Percentiles rank a stretch among this genome's conserved stretches.
These are phyloP conservation scores for Emericellopsis terricola DNA, from an alignment of 495 filamentous ascomycete genomes.

Conservation along the genomic window DNA sequence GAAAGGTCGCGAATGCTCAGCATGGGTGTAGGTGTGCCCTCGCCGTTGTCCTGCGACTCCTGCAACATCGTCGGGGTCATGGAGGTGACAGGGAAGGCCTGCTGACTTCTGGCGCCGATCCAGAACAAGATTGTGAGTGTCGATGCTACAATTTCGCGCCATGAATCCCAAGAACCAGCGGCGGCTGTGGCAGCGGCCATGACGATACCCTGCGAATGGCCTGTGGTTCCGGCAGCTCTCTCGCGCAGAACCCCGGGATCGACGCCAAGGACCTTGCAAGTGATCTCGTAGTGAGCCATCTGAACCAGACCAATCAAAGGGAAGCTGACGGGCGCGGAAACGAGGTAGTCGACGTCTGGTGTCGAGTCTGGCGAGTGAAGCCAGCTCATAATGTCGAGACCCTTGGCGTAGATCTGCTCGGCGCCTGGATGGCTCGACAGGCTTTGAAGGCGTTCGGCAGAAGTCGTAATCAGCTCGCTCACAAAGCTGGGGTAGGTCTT, in stretches of 20 bases:
- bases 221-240: conserved; percentile 69
- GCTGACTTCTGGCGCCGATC: conserved; percentile 97
- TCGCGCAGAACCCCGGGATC: conserved; percentile 74
- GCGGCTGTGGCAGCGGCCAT: conserved; percentile 85
- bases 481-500: conserved; percentile 80
- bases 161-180: conserved; percentile 76
- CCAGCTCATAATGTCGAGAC: conserved; percentile 86
- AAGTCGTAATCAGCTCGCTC: conserved; percentile 59
- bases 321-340: conserved; percentile 92
- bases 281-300: conserved; percentile 81
- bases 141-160: conserved; percentile 54
- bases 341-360: conserved; percentile 86
- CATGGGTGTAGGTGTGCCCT: conserved; percentile 92
- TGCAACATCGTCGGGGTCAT: conserved; percentile 82
- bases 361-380: conserved; percentile 71
- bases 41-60: conserved; percentile 84
- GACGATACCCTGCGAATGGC: conserved; percentile 92
- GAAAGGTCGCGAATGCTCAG: conserved; percentile 88
- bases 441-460: conserved; percentile 63
- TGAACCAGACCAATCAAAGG: conserved; percentile 93
- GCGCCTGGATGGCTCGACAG: conserved; percentile 75
- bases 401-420: conserved; percentile 90
- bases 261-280: conserved; percentile 73
- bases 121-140: conserved; percentile 94
- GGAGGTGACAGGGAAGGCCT: conserved; percentile 88